These are phyloP conservation scores for Zymoseptoria tritici DNA, from an alignment of 2,329 filamentous ascomycete species.

Conservation along the genomic window DNA sequence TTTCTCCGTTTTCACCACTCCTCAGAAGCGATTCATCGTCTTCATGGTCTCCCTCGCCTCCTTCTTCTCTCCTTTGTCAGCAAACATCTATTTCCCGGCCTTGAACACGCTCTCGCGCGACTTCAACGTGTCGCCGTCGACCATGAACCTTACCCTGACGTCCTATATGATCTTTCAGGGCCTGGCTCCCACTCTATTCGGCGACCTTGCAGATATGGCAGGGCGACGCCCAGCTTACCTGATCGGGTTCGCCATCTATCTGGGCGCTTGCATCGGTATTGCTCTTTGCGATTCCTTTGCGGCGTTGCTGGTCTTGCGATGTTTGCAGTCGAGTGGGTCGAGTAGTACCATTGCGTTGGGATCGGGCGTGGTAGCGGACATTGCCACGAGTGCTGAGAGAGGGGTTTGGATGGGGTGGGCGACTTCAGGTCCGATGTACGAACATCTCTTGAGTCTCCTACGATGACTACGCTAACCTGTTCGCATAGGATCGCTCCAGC, in stretches of 20 bases:
- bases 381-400: slow-evolving; percentile 27
- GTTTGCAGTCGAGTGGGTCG: slow-evolving; percentile 32
- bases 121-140: slow-evolving; percentile 34
- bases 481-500: slow-evolving; percentile 18
- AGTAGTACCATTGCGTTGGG: slow-evolving; percentile 33
- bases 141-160: slow-evolving; percentile 48
- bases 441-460: slow-evolving; percentile 7
- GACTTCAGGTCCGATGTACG: slow-evolving; percentile 21
- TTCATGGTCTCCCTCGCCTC: slow-evolving; percentile 45
- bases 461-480: neutral
- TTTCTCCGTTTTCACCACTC: slow-evolving; percentile 30
- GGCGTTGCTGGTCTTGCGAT: slow-evolving; percentile 19
- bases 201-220: slow-evolving; percentile 17
- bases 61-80: slow-evolving; percentile 47
- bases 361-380: slow-evolving; percentile 29
- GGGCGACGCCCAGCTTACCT: slow-evolving; percentile 21
- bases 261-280: slow-evolving; percentile 19
- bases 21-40: slow-evolving; percentile 42
- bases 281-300: slow-evolving; percentile 15
- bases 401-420: slow-evolving; percentile 29
- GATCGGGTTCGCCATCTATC: slow-evolving; percentile 19
- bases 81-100: slow-evolving; percentile 50
- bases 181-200: slow-evolving; percentile 27
- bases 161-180: slow-evolving; percentile 54
- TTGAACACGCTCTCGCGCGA: slow-evolving; percentile 43